A percentile compares a stretch with the other conserved stretches of the same genome.
Evolutionary conservation across 2,329 filamentous ascomycete genomes (phyloP).

Genomic region (Calonectria pseudoreteaudii): DNA sequence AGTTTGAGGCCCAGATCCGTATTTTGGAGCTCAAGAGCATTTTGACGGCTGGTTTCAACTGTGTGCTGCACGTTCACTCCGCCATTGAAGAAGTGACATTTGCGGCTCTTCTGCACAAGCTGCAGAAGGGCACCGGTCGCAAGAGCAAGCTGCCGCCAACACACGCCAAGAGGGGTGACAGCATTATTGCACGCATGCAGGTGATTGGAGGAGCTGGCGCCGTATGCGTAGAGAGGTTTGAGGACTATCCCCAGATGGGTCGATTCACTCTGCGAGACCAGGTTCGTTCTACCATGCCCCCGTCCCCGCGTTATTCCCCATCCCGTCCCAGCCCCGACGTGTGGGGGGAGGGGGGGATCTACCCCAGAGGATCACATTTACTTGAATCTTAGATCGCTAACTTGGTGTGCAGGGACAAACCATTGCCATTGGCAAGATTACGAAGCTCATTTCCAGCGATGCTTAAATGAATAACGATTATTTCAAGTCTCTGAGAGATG

Average conservation of each 20-base stretch:
- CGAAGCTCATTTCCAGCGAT: constrained; percentile 75
- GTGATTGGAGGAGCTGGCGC: constrained; percentile 86
- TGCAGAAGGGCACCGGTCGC: constrained; percentile 93
- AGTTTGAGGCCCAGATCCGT: constrained; percentile 96
- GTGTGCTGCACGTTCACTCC: constrained; percentile 95
- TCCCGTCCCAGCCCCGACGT: constrained; percentile 23
- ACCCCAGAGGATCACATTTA: constrained; percentile 10
- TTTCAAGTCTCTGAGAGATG: constrained; percentile 12
- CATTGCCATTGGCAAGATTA: constrained; percentile 99
- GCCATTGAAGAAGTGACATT: constrained; percentile 99
- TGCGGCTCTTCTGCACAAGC: constrained; percentile 85
- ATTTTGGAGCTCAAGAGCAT: constrained; percentile 96
- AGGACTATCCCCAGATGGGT: constrained; percentile 95
- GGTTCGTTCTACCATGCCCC: constrained; percentile 61
- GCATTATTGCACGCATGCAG: constrained; percentile 93
- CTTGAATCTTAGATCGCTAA: constrained; percentile 40
- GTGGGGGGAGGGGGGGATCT: constrained; percentile 16
- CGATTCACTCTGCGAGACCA: constrained; percentile 91
- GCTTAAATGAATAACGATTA: constrained; percentile 41
- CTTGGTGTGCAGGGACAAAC: constrained; percentile 82
- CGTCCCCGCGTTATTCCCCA: constrained; percentile 2
- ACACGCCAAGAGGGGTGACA: constrained; percentile 83
- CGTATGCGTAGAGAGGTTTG: constrained; percentile 94
- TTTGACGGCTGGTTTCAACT: constrained; percentile 95
- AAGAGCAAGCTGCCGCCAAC: constrained; percentile 95